These are phyloP conservation scores for Hamigera avellanea DNA, from an alignment of 495 filamentous ascomycete species.

Conservation along the genomic window DNA sequence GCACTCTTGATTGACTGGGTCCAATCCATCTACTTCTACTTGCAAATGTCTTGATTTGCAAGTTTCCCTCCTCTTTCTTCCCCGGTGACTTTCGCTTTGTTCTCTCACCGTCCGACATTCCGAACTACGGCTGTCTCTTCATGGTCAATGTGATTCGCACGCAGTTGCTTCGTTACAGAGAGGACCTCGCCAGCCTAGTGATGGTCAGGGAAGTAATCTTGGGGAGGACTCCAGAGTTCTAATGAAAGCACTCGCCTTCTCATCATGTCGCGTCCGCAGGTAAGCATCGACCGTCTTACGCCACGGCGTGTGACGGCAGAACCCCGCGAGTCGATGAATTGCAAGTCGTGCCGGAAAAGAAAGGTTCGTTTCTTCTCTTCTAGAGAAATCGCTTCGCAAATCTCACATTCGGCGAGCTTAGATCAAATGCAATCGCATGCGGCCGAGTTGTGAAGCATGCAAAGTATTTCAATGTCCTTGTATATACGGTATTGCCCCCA, in stretches of 20 bases:
- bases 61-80: slow-evolving; percentile 3
- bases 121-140: background rate
- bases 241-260: too few species aligned
- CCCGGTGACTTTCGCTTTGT: slow-evolving; percentile 4
- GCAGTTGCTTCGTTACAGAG: too few species aligned
- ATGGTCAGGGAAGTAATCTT: too few species aligned
- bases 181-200: too few species aligned
- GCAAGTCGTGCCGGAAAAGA: slow-evolving; percentile 82
- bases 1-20: background rate
- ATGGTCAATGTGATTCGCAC: too few species aligned
- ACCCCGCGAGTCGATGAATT: slow-evolving; percentile 84
- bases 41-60: slow-evolving; percentile 1
- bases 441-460: slow-evolving; percentile 77
- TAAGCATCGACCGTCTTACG: slow-evolving; percentile 75
- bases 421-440: slow-evolving; percentile 85
- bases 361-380: slow-evolving; percentile 41
- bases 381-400: too few species aligned
- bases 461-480: slow-evolving; percentile 83
- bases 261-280: slow-evolving; percentile 54
- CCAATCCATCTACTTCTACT: too few species aligned
- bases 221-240: too few species aligned
- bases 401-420: slow-evolving; percentile 11
- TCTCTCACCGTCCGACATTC: background rate
- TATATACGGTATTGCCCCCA: slow-evolving; percentile 55
- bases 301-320: slow-evolving; percentile 61